Base-by-base conservation (phyloP, 352 stramenopile species). In the Globisporangium iwayamae region DNA sequence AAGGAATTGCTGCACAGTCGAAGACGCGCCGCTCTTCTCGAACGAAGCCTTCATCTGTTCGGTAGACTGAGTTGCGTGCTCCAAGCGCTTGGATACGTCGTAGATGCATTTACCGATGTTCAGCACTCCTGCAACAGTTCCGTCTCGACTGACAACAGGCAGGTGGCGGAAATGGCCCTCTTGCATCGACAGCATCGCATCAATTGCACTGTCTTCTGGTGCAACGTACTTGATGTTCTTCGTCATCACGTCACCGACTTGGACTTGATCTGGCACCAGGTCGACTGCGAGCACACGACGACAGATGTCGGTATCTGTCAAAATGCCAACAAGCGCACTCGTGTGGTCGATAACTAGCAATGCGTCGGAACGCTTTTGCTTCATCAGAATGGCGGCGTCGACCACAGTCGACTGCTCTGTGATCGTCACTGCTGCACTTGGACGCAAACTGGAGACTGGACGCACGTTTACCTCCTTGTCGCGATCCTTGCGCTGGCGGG, bases 41-140 rank as follows among this genome's bases (percentile, higher is more conserved):
- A 95, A 67, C 0, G 83, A 92, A 22, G 85, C 80, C 68, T 94
- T 92, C 14, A 96, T 67, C 64, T 94, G 81, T 52, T 96, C 84
- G 3, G 82, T 94, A 1, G 88, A 94, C 56, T 89, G 71, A 36
- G 78, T 93, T 6, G 85, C 88, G 55, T 94, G 90, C 67, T 99
- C 97, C 3, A 99, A 81, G 7, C 97, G 97, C 68, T 92, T 93
- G 3, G 98, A 99, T 0, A 98, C 97, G 68, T 99, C 97, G 76
- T 99, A 98, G 56, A 99, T 87, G 65, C 97, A 99, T 65, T 98
- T 98, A 16, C 96, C 96, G 78, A 99, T 99, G 78, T 99, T 98
- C 34, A 99, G 74, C 34, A 99, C 77, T 56, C 97, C 97, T 18
- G 96, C 93, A 38, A 99, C 97, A 22, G 70, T 73, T 20, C 85